phyloP scores from a whole-genome alignment of 805 yeast species.

The Candida khao-thaluensis region DNA sequence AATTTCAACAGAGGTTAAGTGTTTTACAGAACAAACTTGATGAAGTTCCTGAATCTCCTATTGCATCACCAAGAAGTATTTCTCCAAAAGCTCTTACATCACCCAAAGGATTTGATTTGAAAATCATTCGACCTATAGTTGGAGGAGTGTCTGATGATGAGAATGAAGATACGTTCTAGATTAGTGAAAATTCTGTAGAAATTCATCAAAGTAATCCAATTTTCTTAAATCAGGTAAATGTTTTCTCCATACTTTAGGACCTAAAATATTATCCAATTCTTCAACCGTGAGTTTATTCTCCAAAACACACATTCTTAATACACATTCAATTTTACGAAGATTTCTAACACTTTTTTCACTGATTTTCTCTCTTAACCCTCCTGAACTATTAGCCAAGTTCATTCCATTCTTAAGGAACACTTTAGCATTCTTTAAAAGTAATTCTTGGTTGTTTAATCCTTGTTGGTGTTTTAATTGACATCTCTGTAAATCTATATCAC shows the following conservation, averaged over 20 bases:
- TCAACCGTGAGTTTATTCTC: slow-evolving; percentile 35
- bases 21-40: slow-evolving; percentile 8
- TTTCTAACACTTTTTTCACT: slow-evolving; percentile 44
- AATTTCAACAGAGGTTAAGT: slow-evolving; percentile 46
- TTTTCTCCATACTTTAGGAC: slow-evolving; percentile 23
- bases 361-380: slow-evolving; percentile 51
- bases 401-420: slow-evolving; percentile 47
- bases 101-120: slow-evolving; percentile 49
- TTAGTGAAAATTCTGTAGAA: background rate
- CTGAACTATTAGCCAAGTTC: slow-evolving; percentile 43
- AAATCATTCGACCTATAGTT: slow-evolving; percentile 61
- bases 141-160: slow-evolving; percentile 39
- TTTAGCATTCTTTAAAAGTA: slow-evolving; percentile 39
- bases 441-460: slow-evolving; percentile 27
- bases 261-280: slow-evolving; percentile 36
- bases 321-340: slow-evolving; percentile 45
- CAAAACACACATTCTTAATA: slow-evolving; percentile 43
- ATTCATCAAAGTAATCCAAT: slow-evolving; percentile 27
- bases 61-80: background rate
- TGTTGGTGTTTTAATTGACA: slow-evolving; percentile 32
- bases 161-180: slow-evolving; percentile 4
- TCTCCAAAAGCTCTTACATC: background rate
- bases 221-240: slow-evolving; percentile 25
- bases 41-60: background rate
- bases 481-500: slow-evolving; percentile 53